A percentile compares a stretch with the other conserved stretches of the same genome.
phyloP scores from a whole-genome alignment of 225 moss, liverwort and hornwort genomes.

The Takakia lepidozioides region DNA sequence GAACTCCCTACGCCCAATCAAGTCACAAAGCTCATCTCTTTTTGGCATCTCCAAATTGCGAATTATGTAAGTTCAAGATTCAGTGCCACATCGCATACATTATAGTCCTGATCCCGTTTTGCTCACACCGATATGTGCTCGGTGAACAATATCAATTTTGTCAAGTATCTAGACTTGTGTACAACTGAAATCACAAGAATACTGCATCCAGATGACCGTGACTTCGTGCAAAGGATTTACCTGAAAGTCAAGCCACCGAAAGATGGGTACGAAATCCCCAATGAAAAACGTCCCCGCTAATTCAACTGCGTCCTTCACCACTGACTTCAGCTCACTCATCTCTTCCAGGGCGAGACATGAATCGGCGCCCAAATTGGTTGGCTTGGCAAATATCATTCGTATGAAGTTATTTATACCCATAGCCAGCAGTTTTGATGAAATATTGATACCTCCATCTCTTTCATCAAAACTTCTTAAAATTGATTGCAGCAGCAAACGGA shows the following conservation, averaged over 20 bases:
- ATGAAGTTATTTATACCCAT: slow-evolving; percentile 47
- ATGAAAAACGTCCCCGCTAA: slow-evolving; percentile 34
- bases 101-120: no score
- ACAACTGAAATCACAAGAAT: neutral
- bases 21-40: neutral
- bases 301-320: slow-evolving; percentile 52
- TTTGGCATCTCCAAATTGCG: neutral
- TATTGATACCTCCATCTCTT: slow-evolving; percentile 17
- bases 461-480: slow-evolving; percentile 6
- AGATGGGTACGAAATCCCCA: slow-evolving; percentile 49
- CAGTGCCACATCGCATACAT: no score
- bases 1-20: slow-evolving; percentile 18
- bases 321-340: slow-evolving; percentile 24
- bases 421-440: slow-evolving; percentile 31
- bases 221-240: slow-evolving; percentile 1
- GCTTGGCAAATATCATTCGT: slow-evolving; percentile 51
- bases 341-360: slow-evolving; percentile 36
- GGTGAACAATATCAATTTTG: neutral
- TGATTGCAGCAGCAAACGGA: slow-evolving; percentile 17
- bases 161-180: neutral
- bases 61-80: neutral
- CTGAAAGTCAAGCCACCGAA: slow-evolving; percentile 40
- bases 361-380: slow-evolving; percentile 23
- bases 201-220: no score
- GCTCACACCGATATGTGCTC: no score